Evolutionary conservation across 257 asterid species (phyloP).

Genomic region (Jaltomata sinuosa): DNA sequence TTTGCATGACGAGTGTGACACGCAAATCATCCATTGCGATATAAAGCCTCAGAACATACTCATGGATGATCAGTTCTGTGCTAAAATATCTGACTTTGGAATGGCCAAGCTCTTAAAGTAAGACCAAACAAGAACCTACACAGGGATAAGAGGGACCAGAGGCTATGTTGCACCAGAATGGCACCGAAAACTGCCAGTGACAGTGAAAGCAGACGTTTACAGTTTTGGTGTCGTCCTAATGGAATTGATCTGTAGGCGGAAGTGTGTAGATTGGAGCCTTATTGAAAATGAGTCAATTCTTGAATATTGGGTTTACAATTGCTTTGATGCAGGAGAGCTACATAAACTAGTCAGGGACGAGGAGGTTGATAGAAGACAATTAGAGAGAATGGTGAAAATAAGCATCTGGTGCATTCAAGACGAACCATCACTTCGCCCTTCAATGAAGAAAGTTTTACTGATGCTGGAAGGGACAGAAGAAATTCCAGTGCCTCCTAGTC

Average conservation of each 20-base stretch:
- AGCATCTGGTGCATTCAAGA: conserved; percentile 56
- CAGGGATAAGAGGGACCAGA: conserved; percentile 37
- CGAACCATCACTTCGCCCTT: conserved; percentile 42
- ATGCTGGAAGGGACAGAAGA: conserved; percentile 63
- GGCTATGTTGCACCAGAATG: conserved; percentile 58
- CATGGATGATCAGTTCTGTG: conserved; percentile 27
- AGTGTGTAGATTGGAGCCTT: conserved; percentile 18
- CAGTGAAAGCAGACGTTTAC: conserved; percentile 48
- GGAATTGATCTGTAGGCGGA: conserved; percentile 35
- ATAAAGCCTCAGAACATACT: conserved; percentile 58
- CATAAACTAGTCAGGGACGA: conserved; percentile 19
- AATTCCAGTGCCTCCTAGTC: conserved; percentile 43
- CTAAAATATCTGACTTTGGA: conserved; percentile 51
- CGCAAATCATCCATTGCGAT: conserved; percentile 53
- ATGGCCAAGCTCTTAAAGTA: conserved; percentile 42
- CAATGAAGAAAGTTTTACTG: conserved; percentile 45
- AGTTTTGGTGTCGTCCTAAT: conserved; percentile 48
- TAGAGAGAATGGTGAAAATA: conserved; percentile 35
- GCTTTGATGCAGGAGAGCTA: conserved; percentile 17
- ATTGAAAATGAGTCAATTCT: conserved; percentile 33
- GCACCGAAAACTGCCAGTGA: conserved; percentile 30
- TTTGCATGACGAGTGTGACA: conserved; percentile 50
- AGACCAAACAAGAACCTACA: conserved; percentile 38
- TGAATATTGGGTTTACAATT: conserved; percentile 32
- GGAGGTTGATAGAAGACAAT: conserved; percentile 11